Conservation (phyloP, 805 yeast species). For the Teunomyces panamensis region DNA sequence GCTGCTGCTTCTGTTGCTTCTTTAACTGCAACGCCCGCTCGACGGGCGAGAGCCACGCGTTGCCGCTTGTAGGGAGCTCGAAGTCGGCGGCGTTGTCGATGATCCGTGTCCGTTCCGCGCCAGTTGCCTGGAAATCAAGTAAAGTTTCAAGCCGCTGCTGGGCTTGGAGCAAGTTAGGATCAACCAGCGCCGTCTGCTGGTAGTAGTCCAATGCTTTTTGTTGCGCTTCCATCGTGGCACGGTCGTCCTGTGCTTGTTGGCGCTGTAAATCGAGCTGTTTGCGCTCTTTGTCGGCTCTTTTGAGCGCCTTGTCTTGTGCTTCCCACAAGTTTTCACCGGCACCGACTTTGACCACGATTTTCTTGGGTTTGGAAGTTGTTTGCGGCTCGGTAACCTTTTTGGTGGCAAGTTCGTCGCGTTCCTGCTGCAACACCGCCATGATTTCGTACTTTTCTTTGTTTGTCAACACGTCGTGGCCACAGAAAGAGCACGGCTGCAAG, state of each 20-base stretch:
- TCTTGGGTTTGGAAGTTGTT: conserved; percentile 13
- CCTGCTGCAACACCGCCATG: conserved; percentile 48
- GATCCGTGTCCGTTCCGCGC: conserved; percentile 86
- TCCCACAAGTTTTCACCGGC: conserved; percentile 64
- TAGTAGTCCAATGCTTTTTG: conserved; percentile 44
- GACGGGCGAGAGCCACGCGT: conserved; percentile 80
- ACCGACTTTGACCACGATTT: conserved; percentile 51
- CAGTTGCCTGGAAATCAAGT: conserved; percentile 76
- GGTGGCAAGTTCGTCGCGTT: conserved; percentile 36
- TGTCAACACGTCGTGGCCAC: conserved; percentile 67
- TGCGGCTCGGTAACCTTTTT: conserved; percentile 15
- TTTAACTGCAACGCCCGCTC: conserved; percentile 87
- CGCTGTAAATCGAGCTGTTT: conserved; percentile 21
- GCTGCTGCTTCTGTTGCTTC: conserved; percentile 72
- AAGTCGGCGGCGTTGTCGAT: conserved; percentile 92
- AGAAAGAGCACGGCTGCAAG: conserved; percentile 81
- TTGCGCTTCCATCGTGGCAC: conserved; percentile 32
- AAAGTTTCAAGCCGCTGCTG: conserved; percentile 70
- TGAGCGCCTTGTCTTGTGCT: conserved; percentile 64
- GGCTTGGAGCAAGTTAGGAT: conserved; percentile 64
- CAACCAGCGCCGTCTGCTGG: conserved; percentile 38
- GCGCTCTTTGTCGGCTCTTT: conserved; percentile 49
- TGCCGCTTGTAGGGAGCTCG: conserved; percentile 56
- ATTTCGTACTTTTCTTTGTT: conserved; percentile 61
- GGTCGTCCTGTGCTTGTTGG: conserved; percentile 18